These are phyloP conservation scores for Phytophthora capsici DNA, from an alignment of 352 stramenopile genomes.

Conservation along the genomic window DNA sequence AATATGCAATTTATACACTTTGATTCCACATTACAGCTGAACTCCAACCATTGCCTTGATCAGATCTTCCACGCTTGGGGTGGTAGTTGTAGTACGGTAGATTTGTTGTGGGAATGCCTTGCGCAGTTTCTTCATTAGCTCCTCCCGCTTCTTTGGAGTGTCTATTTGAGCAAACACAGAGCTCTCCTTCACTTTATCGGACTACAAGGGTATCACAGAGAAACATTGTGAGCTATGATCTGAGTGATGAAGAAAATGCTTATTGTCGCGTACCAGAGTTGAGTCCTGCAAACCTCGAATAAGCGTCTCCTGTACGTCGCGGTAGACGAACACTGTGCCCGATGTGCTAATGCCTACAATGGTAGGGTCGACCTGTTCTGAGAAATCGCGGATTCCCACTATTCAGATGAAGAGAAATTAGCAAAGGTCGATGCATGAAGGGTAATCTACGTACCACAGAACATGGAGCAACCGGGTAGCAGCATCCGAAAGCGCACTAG, in stretches of 20 bases:
- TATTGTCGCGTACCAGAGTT: constrained; percentile 45
- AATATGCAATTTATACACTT: constrained; percentile 43
- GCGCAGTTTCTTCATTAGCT: constrained; percentile 45
- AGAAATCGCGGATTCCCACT: constrained; percentile 49
- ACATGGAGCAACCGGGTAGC: constrained; percentile 63
- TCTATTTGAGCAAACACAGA: constrained; percentile 43
- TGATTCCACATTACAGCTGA: constrained; percentile 14
- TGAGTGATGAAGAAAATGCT: neutral
- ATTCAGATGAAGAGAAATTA: neutral
- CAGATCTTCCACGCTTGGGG: constrained; percentile 34
- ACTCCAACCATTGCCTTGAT: constrained; percentile 32
- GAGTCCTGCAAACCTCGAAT: constrained; percentile 45
- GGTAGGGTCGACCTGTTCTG: constrained; percentile 40
- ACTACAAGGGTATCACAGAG: constrained; percentile 21
- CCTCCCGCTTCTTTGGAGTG: constrained; percentile 49
- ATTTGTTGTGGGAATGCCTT: constrained; percentile 21
- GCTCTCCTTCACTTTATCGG: constrained; percentile 47
- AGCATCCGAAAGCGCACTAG: constrained; percentile 72
- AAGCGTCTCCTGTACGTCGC: constrained; percentile 51
- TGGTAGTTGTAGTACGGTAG: neutral
- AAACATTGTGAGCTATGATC: neutral
- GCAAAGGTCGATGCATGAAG: neutral
- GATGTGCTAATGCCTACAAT: constrained; percentile 74
- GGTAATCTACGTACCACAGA: constrained; percentile 54
- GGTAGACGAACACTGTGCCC: constrained; percentile 69